phyloP scores from a whole-genome alignment of 2,329 filamentous ascomycete genomes.

The Grosmannia huntii region DNA sequence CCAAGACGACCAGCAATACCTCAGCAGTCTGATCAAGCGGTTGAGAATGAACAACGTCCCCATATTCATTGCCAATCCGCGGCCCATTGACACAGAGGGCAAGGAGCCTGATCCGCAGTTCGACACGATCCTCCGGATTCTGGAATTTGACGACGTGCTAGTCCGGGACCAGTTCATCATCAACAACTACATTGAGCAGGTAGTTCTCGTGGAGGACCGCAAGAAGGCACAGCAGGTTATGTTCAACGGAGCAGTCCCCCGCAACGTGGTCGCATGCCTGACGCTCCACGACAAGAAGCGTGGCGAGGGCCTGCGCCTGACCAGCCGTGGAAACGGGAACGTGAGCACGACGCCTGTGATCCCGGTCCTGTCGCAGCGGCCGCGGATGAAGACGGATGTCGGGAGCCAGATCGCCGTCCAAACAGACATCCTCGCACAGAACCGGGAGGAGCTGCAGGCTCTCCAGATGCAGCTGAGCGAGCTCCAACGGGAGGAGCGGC shows the following conservation, averaged over 20 bases:
- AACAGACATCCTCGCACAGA: constrained; percentile 35
- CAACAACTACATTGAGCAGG: constrained; percentile 69
- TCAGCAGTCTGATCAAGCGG: constrained; percentile 52
- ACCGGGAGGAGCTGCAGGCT: constrained; percentile 40
- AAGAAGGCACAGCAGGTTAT: constrained; percentile 57
- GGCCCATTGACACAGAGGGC: constrained; percentile 42
- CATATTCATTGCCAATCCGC: constrained; percentile 51
- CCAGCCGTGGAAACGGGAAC: constrained; percentile 26
- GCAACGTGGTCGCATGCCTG: constrained; percentile 63
- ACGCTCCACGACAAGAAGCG: constrained; percentile 49
- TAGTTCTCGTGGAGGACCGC: constrained; percentile 59
- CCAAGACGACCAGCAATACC: constrained; percentile 58
- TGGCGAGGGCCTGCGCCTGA: constrained; percentile 48
- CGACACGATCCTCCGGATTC: constrained; percentile 65
- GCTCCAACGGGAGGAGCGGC: constrained; percentile 33
- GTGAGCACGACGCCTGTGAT: constrained; percentile 23
- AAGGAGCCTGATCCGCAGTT: constrained; percentile 63
- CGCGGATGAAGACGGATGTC: constrained; percentile 71
- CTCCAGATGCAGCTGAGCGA: constrained; percentile 35
- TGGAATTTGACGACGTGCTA: constrained; percentile 70
- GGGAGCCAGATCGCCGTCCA: constrained; percentile 49
- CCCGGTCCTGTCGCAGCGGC: constrained; percentile 33
- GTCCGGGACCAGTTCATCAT: constrained; percentile 78
- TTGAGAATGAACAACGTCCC: constrained; percentile 34
- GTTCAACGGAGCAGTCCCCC: constrained; percentile 45